These are phyloP conservation scores for Combretum micranthum DNA, from an alignment of 345 rosid species.

Conservation along the genomic window DNA sequence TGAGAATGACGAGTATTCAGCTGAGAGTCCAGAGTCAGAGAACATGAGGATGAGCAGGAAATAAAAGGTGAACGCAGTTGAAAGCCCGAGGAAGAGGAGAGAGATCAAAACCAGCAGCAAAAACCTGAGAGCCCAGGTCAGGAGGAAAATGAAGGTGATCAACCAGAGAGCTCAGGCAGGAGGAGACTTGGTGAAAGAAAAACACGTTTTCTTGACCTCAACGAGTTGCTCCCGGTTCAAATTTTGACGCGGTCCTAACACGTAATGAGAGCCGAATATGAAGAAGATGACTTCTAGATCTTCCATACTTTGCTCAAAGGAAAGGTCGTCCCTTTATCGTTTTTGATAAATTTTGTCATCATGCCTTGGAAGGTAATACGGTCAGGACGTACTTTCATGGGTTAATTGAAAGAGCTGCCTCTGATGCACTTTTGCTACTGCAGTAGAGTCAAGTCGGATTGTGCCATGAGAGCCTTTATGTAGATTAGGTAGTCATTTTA, in stretches of 20 bases:
- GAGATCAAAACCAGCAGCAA: slow-evolving; percentile 33
- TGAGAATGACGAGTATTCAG: slow-evolving; percentile 51
- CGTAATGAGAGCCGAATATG: slow-evolving; percentile 61
- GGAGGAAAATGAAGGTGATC: slow-evolving; percentile 43
- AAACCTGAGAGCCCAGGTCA: slow-evolving; percentile 39
- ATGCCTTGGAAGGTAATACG: slow-evolving; percentile 28
- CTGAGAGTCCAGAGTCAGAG: slow-evolving; percentile 54
- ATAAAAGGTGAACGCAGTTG: slow-evolving; percentile 37
- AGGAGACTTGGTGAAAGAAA: slow-evolving; percentile 46
- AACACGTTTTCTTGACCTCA: slow-evolving; percentile 79
- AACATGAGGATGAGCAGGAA: slow-evolving; percentile 46
- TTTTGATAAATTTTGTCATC: slow-evolving; percentile 37
- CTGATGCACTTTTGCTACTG: slow-evolving; percentile 23
- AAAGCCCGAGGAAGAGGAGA: slow-evolving; percentile 30
- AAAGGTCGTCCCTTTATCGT: slow-evolving; percentile 19
- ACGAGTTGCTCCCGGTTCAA: slow-evolving; percentile 89
- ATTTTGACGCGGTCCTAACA: slow-evolving; percentile 82
- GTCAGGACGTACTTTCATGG: slow-evolving; percentile 30
- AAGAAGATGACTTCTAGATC: slow-evolving; percentile 48
- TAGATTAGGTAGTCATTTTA: slow-evolving; percentile 79
- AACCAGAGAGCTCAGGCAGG: slow-evolving; percentile 32
- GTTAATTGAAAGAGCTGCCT: slow-evolving; percentile 25
- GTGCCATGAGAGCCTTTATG: slow-evolving; percentile 34
- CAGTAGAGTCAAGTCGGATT: slow-evolving; percentile 17
- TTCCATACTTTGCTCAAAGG: slow-evolving; percentile 24